Percentiles rank a stretch among this genome's conserved stretches.
These are phyloP conservation scores for Monsonia emarginata DNA, from an alignment of 441 rosid species.

Conservation along the genomic window DNA sequence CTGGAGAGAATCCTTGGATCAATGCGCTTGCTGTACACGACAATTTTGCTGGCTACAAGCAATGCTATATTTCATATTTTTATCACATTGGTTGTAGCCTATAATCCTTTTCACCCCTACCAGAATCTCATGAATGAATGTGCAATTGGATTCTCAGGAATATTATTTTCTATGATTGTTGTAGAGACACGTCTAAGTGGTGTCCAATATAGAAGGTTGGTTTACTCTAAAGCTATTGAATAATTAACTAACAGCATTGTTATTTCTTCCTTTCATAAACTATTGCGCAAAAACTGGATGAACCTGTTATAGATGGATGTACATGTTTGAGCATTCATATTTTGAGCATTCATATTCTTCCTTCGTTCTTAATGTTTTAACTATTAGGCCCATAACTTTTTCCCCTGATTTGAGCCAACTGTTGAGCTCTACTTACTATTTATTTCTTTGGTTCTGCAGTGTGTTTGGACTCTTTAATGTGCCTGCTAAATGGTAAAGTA, in stretches of 20 bases:
- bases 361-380: background rate
- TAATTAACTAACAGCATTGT: background rate
- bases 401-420: background rate
- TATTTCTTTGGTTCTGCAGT: conserved; percentile 43
- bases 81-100: conserved; percentile 48
- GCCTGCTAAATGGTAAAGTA: conserved; percentile 69
- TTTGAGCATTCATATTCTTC: background rate
- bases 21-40: conserved; percentile 59
- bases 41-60: conserved; percentile 63
- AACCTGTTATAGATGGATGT: background rate
- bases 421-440: background rate
- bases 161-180: conserved; percentile 80
- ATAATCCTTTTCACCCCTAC: conserved; percentile 45
- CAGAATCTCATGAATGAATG: conserved; percentile 56
- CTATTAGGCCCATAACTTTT: background rate
- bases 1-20: conserved; percentile 97
- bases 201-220: conserved; percentile 71
- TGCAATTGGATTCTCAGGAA: conserved; percentile 84
- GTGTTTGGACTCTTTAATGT: conserved; percentile 92
- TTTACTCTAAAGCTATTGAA: conserved; percentile 11
- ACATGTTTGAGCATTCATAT: background rate
- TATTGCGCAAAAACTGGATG: background rate
- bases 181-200: conserved; percentile 93
- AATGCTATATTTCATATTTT: conserved; percentile 72
- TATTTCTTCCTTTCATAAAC: conserved; percentile 6